phyloP scores from a whole-genome alignment of 129 eudicot genomes.

The Lactuca sativa region DNA sequence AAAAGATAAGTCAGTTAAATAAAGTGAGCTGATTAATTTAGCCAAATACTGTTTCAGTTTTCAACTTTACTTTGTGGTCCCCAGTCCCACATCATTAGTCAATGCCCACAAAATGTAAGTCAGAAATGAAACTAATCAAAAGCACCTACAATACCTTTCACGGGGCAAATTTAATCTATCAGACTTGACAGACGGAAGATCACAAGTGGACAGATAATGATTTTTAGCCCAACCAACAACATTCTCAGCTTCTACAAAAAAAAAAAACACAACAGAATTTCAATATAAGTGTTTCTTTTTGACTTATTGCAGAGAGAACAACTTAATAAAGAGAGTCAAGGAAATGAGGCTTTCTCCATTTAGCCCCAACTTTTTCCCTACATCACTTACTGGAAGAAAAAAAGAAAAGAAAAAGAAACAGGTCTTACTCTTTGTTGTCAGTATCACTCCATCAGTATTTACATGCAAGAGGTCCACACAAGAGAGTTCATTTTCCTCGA shows the following conservation, averaged over 20 bases:
- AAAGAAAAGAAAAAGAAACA: background rate
- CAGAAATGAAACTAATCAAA: slow-evolving; percentile 3
- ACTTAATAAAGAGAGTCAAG: too few species aligned
- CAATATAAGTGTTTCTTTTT: background rate
- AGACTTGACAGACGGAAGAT: slow-evolving; percentile 62
- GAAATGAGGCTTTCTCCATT: too few species aligned
- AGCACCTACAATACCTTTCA: slow-evolving; percentile 55
- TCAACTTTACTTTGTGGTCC: slow-evolving; percentile 1
- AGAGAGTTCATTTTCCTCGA: slow-evolving; percentile 40
- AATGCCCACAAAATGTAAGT: background rate
- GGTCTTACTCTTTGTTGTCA: slow-evolving; percentile 38
- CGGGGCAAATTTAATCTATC: slow-evolving; percentile 72
- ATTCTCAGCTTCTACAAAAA: slow-evolving; percentile 78
- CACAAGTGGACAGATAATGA: slow-evolving; percentile 75
- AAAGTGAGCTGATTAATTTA: slow-evolving; percentile 5
- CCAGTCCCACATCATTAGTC: background rate
- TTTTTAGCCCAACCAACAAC: slow-evolving; percentile 98
- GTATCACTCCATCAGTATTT: slow-evolving; percentile 60
- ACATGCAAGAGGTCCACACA: slow-evolving; percentile 63
- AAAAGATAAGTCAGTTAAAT: slow-evolving; percentile 22
- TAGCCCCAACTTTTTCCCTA: too few species aligned
- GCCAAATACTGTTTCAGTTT: background rate
- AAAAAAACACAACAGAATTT: background rate
- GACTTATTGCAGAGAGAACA: background rate
- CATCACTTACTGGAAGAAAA: slow-evolving; percentile 53